phyloP scores from a whole-genome alignment of 2,329 filamentous ascomycete genomes.

The Celoporthe dispersa region DNA sequence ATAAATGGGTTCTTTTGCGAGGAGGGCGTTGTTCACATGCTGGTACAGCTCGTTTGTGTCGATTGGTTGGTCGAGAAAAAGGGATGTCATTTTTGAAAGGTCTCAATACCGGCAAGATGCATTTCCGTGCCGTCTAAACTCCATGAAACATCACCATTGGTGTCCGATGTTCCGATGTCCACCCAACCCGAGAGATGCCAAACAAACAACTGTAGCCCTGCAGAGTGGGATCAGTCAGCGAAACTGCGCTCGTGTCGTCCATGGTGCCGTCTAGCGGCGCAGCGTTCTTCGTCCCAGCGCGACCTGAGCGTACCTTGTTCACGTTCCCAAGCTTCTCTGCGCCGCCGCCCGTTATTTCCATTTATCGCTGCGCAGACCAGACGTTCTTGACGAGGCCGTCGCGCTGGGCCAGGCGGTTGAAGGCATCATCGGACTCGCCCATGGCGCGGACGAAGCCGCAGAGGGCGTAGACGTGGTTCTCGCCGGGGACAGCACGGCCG shows the following conservation, averaged over 20 bases:
- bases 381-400: slow-evolving; percentile 97
- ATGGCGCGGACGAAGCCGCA: slow-evolving; percentile 97
- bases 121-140: slow-evolving; percentile 31
- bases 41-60: slow-evolving; percentile 15
- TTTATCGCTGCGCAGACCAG: slow-evolving; percentile 78
- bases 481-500: slow-evolving; percentile 88
- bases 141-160: slow-evolving; percentile 29
- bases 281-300: not conserved
- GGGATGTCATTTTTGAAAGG: slow-evolving; percentile 29
- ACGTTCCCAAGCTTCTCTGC: slow-evolving; percentile 32
- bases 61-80: slow-evolving; percentile 23
- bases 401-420: slow-evolving; percentile 94
- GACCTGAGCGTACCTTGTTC: slow-evolving; percentile 32
- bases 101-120: slow-evolving; percentile 31
- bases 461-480: slow-evolving; percentile 96
- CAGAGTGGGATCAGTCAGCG: slow-evolving; percentile 12
- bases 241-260: not conserved
- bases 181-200: slow-evolving; percentile 30
- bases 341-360: slow-evolving; percentile 27
- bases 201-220: slow-evolving; percentile 29
- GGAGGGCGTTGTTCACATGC: slow-evolving; percentile 19
- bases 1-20: not conserved
- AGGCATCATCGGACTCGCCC: slow-evolving; percentile 95
- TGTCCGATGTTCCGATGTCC: slow-evolving; percentile 31
- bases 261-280: not conserved